These are phyloP conservation scores for Hysterium pulicare DNA, from an alignment of 2,329 filamentous ascomycete genomes.

Conservation along the genomic window DNA sequence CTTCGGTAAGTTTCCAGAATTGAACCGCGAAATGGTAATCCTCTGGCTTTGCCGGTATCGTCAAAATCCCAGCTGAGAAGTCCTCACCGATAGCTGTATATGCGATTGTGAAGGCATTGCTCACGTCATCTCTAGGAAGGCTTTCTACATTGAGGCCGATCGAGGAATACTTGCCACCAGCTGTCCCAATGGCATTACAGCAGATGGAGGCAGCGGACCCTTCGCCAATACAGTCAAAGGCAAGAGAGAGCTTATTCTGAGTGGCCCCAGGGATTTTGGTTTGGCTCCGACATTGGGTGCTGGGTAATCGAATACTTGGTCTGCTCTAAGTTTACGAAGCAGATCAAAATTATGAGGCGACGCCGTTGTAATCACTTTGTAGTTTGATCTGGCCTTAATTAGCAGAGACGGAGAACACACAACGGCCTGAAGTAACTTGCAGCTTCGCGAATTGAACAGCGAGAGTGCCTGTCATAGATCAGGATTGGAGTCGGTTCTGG, in stretches of 20 bases:
- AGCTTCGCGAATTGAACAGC: conserved; percentile 51
- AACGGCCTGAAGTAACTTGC: conserved; percentile 3
- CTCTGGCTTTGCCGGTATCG: conserved; percentile 22
- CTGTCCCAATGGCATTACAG: conserved; percentile 38
- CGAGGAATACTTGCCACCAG: conserved; percentile 35
- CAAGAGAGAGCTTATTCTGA: conserved; percentile 42
- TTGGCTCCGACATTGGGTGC: conserved; percentile 42
- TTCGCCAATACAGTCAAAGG: conserved; percentile 50
- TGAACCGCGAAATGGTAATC: conserved; percentile 16
- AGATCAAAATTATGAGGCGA: conserved; percentile 50
- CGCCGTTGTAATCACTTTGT: conserved; percentile 45
- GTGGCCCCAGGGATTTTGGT: conserved; percentile 47
- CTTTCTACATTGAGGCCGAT: conserved; percentile 37
- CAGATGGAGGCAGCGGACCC: conserved; percentile 37
- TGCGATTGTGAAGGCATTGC: conserved; percentile 39
- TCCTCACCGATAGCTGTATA: conserved; percentile 44
- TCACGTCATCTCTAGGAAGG: conserved; percentile 43
- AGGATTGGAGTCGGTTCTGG: conserved; percentile 39
- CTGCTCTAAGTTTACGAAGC: conserved; percentile 46
- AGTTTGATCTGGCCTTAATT: conserved; percentile 27
- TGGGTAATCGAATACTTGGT: conserved; percentile 51
- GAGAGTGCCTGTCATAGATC: conserved; percentile 51
- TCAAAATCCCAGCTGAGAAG: conserved; percentile 25
- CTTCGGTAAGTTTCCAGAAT: conserved; percentile 14
- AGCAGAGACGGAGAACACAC: background rate